A percentile compares a stretch with the other conserved stretches of the same genome.
These are phyloP conservation scores for Macrophomina phaseolina DNA, from an alignment of 2,329 filamentous ascomycete genomes.

Conservation along the genomic window DNA sequence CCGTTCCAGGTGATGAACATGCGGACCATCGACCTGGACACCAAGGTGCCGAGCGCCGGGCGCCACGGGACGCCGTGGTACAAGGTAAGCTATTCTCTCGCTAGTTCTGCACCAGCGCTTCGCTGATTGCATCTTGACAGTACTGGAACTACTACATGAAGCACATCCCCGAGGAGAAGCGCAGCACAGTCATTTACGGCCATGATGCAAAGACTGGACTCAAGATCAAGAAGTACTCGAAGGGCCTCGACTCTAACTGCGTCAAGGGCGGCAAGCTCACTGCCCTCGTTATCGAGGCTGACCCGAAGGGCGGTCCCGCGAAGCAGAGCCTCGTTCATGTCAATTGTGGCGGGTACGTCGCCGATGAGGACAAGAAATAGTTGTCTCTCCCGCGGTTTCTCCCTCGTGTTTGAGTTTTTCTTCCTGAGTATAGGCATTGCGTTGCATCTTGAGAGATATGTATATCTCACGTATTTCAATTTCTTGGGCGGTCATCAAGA, in stretches of 20 bases:
- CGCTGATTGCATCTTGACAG: conserved; percentile 32
- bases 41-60: conserved; percentile 61
- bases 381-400: no score
- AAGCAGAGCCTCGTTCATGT: conserved; percentile 41
- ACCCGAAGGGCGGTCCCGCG: conserved; percentile 6
- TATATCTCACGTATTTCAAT: background rate
- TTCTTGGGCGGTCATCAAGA: background rate
- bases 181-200: conserved; percentile 80
- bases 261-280: conserved; percentile 76
- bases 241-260: conserved; percentile 86
- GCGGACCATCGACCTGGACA: conserved; percentile 73
- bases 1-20: conserved; percentile 90
- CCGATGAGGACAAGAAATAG: background rate
- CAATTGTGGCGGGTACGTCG: conserved; percentile 46
- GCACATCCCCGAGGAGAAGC: conserved; percentile 41
- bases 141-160: conserved; percentile 56
- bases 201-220: conserved; percentile 81
- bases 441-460: background rate
- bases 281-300: conserved; percentile 74
- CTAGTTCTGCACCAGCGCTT: background rate
- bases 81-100: conserved; percentile 47
- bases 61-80: conserved; percentile 69
- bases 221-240: conserved; percentile 70
- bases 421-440: background rate
- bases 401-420: background rate